A percentile compares a stretch with the other conserved stretches of the same genome.
phyloP scores from a whole-genome alignment of 2,329 filamentous ascomycete genomes.

The Botrytis sinoallii region DNA sequence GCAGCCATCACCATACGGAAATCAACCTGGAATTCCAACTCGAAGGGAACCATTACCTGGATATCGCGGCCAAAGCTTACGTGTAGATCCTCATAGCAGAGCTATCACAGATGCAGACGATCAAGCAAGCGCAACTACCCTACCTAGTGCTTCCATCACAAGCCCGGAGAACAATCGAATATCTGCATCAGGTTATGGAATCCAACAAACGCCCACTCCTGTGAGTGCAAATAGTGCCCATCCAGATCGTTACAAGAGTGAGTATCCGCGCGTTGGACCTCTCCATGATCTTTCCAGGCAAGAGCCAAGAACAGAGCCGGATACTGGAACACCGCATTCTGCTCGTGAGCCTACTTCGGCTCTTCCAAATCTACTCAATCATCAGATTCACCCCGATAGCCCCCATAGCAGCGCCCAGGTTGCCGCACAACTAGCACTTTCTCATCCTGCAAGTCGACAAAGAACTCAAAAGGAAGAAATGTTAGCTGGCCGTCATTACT shows the following conservation, averaged over 20 bases:
- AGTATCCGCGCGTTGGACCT: constrained; percentile 58
- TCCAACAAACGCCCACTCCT: constrained; percentile 55
- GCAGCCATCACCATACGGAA: constrained; percentile 55
- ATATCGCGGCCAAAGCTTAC: constrained; percentile 59
- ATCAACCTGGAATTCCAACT: constrained; percentile 31
- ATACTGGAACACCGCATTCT: constrained; percentile 42
- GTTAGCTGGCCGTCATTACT: constrained; percentile 75
- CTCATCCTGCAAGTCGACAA: constrained; percentile 35
- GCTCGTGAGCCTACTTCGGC: constrained; percentile 41
- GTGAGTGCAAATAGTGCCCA: constrained; percentile 52
- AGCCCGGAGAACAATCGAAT: constrained; percentile 59
- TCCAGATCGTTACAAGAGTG: constrained; percentile 44
- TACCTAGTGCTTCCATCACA: constrained; percentile 49
- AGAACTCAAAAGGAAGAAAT: constrained; percentile 85
- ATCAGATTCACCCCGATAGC: constrained; percentile 34
- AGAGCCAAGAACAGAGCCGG: constrained; percentile 49
- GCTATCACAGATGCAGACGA: constrained; percentile 56
- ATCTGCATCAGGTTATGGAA: constrained; percentile 50
- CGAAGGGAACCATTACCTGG: constrained; percentile 56
- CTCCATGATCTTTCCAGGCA: constrained; percentile 57
- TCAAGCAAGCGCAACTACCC: constrained; percentile 55
- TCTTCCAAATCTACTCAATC: constrained; percentile 51
- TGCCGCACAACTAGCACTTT: constrained; percentile 37
- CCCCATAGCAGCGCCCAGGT: constrained; percentile 35
- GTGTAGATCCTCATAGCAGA: constrained; percentile 59